These are phyloP conservation scores for Lentinula aciculospora DNA, from an alignment of 768 basidiomycete genomes.

Conservation along the genomic window DNA sequence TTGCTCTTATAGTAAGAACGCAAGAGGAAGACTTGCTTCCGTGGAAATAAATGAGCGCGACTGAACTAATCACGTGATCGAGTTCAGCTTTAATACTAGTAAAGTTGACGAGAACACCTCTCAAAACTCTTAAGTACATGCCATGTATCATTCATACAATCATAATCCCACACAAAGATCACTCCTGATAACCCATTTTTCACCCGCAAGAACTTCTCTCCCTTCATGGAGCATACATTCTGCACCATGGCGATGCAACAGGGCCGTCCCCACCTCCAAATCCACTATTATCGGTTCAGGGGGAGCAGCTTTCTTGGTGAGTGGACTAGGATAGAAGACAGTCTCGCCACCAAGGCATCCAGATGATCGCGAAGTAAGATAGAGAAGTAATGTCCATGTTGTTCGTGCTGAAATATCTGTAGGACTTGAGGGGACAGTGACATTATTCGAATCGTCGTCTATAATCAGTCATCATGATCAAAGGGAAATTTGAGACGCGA, in stretches of 20 bases:
- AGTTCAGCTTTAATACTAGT: too few relatives aligned
- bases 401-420: background rate
- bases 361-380: background rate
- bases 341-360: slow-evolving; percentile 1
- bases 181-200: slow-evolving; percentile 4
- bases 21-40: background rate
- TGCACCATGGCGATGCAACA: background rate
- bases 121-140: too few relatives aligned
- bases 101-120: too few relatives aligned
- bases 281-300: background rate
- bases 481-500: background rate
- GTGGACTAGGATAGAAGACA: slow-evolving; percentile 2
- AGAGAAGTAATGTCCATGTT: background rate
- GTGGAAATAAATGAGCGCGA: background rate
- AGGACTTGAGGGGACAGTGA: background rate
- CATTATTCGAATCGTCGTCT: slow-evolving; percentile 5
- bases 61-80: background rate
- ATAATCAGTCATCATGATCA: too few relatives aligned
- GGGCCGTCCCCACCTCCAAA: background rate
- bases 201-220: background rate
- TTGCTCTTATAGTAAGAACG: too few relatives aligned
- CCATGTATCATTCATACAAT: too few relatives aligned
- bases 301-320: background rate
- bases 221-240: slow-evolving; percentile 6
- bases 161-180: slow-evolving; percentile 1